phyloP scores from a whole-genome alignment of 352 stramenopile genomes.

The Phytophthora syringae region DNA sequence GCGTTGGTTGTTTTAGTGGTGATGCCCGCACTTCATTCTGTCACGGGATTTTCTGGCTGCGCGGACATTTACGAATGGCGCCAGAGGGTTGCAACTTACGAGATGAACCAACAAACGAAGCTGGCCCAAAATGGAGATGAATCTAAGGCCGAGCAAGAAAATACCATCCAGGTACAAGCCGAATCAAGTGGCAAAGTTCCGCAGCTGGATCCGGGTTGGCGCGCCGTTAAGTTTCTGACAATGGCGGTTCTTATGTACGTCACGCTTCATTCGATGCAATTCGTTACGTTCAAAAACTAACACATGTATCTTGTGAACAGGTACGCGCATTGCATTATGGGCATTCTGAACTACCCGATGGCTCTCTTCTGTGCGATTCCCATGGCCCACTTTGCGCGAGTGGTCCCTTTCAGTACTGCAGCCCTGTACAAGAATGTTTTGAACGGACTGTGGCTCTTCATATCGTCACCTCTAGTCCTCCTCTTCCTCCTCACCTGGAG shows the following conservation, averaged over 20 bases:
- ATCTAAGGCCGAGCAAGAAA: not conserved
- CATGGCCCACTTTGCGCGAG: constrained; percentile 66
- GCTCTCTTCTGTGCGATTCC: constrained; percentile 70
- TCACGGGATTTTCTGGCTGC: constrained; percentile 49
- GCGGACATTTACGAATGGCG: constrained; percentile 46
- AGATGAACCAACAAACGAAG: constrained; percentile 39
- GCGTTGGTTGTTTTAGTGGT: constrained; percentile 31
- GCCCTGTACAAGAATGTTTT: constrained; percentile 34
- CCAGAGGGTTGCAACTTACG: constrained; percentile 43
- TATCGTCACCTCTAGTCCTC: constrained; percentile 58
- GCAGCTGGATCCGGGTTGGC: constrained; percentile 54
- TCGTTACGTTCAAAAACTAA: constrained; percentile 11
- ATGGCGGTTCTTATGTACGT: constrained; percentile 67
- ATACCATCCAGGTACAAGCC: not conserved
- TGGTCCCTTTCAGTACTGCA: constrained; percentile 43
- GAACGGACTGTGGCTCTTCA: constrained; percentile 52
- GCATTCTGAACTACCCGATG: constrained; percentile 87
- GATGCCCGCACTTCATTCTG: constrained; percentile 33
- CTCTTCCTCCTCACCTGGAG: constrained; percentile 38
- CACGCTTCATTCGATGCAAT: not conserved
- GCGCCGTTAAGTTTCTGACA: constrained; percentile 60
- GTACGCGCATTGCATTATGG: constrained; percentile 73
- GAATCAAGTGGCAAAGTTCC: constrained; percentile 13
- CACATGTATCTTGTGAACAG: constrained; percentile 32
- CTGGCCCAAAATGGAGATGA: not conserved